phyloP scores from a whole-genome alignment of 2,329 filamentous ascomycete genomes.

The Chrysoporthe deuterocubensis region DNA sequence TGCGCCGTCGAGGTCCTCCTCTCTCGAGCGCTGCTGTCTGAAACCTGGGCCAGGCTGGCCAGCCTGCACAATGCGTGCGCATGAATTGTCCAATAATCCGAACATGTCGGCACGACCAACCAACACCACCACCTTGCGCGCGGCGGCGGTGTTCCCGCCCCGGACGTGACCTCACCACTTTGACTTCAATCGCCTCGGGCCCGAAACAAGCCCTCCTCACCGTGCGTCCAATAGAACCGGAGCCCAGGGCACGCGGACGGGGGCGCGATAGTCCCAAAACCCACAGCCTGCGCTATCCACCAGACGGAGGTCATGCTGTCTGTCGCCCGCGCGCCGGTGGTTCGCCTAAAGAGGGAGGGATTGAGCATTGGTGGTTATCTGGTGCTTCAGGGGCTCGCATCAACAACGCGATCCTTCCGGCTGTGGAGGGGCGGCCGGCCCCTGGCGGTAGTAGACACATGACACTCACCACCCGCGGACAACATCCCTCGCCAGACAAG shows the following conservation, averaged over 20 bases:
- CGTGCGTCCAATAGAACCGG: not conserved
- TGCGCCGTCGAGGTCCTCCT: too few species aligned
- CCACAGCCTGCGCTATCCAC: not conserved
- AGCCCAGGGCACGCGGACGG: not conserved
- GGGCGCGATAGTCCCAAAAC: not conserved
- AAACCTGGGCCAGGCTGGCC: too few species aligned
- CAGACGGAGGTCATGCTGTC: too few species aligned
- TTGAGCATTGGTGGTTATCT: not conserved
- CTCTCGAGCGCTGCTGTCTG: too few species aligned
- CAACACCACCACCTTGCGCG: too few species aligned
- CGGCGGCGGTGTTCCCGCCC: not conserved
- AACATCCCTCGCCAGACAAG: not conserved
- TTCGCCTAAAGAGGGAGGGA: too few species aligned
- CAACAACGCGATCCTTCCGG: slow-evolving; percentile 1
- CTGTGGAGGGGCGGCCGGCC: not conserved
- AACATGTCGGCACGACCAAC: too few species aligned
- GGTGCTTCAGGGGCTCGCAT: slow-evolving; percentile 13
- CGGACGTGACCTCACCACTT: not conserved
- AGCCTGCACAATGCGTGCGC: too few species aligned
- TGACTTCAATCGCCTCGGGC: not conserved
- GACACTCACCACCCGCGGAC: slow-evolving; percentile 11
- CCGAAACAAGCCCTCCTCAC: not conserved
- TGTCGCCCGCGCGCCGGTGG: too few species aligned
- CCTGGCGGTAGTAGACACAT: slow-evolving; percentile 8
- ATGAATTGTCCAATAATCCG: too few species aligned